phyloP scores from a whole-genome alignment of 2,329 filamentous ascomycete species.

The Beauveria medogensis region DNA sequence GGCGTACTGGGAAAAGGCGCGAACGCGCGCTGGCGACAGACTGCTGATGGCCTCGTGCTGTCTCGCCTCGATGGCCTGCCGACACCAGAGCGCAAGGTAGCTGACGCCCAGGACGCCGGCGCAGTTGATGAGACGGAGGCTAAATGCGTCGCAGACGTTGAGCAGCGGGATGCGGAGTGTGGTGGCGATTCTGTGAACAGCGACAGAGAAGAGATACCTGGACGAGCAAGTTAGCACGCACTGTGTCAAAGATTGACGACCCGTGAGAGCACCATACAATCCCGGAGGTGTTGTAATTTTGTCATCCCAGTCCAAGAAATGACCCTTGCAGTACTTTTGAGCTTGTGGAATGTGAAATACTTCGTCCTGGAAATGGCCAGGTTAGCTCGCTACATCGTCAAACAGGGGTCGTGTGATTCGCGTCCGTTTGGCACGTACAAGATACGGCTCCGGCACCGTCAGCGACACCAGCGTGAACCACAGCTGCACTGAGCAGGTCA shows the following conservation, averaged over 20 bases:
- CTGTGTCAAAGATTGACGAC: neutral
- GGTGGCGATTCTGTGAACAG: neutral
- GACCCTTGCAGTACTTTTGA: constrained; percentile 71
- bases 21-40: constrained; percentile 10
- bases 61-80: constrained; percentile 41
- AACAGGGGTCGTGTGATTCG: neutral
- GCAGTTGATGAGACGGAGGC: constrained; percentile 42
- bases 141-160: constrained; percentile 20
- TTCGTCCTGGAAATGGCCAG: constrained; percentile 54
- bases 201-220: constrained; percentile 38
- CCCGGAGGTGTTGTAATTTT: constrained; percentile 97
- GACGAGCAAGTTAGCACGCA: neutral
- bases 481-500: constrained; percentile 2
- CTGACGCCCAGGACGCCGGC: constrained; percentile 31
- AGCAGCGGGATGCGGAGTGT: constrained; percentile 1
- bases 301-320: constrained; percentile 77
- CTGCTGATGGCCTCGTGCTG: constrained; percentile 20
- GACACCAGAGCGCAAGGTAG: constrained; percentile 41
- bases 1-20: constrained; percentile 30
- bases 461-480: constrained; percentile 32
- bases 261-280: constrained; percentile 43
- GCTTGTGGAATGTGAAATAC: constrained; percentile 87
- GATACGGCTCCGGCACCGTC: constrained; percentile 44
- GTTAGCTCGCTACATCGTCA: neutral
- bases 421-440: constrained; percentile 30